A percentile compares a stretch with the other conserved stretches of the same genome.
These are phyloP conservation scores for Daldinia sp. DNA, from an alignment of 2,329 filamentous ascomycete genomes.

Conservation along the genomic window DNA sequence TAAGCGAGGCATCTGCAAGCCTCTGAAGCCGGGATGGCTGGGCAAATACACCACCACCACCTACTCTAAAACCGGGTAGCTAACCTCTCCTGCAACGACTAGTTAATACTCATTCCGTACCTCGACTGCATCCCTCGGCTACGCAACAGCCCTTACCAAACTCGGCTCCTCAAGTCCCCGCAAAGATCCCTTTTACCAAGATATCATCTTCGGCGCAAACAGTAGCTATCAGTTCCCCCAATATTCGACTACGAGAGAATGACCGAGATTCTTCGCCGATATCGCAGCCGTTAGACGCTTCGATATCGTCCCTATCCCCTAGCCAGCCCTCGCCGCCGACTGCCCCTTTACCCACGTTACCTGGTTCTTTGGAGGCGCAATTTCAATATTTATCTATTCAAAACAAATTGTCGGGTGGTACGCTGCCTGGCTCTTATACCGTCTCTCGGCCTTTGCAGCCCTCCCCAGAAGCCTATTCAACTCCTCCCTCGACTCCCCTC, in stretches of 20 bases:
- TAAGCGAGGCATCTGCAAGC: background rate
- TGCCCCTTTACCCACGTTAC: background rate
- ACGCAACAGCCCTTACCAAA: background rate
- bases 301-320: background rate
- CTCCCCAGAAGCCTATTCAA: background rate
- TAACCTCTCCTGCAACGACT: background rate
- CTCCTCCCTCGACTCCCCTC: background rate
- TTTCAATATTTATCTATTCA: constrained; percentile 13
- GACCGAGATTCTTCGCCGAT: background rate
- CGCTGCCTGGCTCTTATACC: background rate
- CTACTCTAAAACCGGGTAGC: background rate
- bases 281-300: background rate
- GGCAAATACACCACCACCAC: background rate
- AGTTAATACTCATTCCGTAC: background rate
- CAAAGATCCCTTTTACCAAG: background rate
- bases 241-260: background rate
- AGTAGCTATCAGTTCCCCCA: too few relatives aligned
- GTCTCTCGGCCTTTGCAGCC: background rate
- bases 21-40: background rate
- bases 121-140: background rate
- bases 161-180: background rate
- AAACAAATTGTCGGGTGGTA: too few relatives aligned
- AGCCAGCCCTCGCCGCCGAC: background rate
- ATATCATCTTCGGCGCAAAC: background rate
- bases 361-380: background rate